These are phyloP conservation scores for Metarhizium rileyi DNA, from an alignment of 2,329 filamentous ascomycete species.

Conservation along the genomic window DNA sequence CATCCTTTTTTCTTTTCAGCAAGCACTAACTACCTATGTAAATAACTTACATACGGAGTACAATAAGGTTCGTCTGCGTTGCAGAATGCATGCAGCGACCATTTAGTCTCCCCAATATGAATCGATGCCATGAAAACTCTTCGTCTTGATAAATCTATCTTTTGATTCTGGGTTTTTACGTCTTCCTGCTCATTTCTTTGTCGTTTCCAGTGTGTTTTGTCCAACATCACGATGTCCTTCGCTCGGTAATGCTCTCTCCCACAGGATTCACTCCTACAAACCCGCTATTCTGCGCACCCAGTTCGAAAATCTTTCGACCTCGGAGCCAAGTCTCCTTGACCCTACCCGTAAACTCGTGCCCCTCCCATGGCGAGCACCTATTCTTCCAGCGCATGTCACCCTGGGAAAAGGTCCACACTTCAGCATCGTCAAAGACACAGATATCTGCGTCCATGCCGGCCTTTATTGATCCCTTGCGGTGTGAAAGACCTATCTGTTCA, in stretches of 20 bases:
- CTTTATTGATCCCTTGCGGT: conserved; percentile 67
- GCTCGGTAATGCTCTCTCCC: conserved; percentile 51
- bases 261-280: conserved; percentile 39
- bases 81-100: too few relatives aligned
- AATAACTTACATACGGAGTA: too few relatives aligned
- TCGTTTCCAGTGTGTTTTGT: too few relatives aligned
- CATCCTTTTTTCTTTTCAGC: too few relatives aligned
- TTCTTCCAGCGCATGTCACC: conserved; percentile 92
- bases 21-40: too few relatives aligned
- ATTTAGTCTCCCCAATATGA: too few relatives aligned
- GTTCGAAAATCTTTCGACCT: conserved; percentile 63
- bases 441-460: conserved; percentile 81
- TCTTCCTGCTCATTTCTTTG: too few relatives aligned
- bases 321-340: conserved; percentile 81
- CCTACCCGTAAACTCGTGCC: conserved; percentile 64
- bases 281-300: conserved; percentile 43
- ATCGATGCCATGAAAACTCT: background rate
- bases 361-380: conserved; percentile 84
- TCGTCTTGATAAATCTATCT: background rate
- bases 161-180: too few relatives aligned
- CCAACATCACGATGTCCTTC: conserved; percentile 29
- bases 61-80: too few relatives aligned
- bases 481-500: conserved; percentile 72
- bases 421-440: conserved; percentile 82
- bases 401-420: conserved; percentile 61